phyloP scores from a whole-genome alignment of 176 grass and related monocot genomes.

The Urochloa ruziziensis region DNA sequence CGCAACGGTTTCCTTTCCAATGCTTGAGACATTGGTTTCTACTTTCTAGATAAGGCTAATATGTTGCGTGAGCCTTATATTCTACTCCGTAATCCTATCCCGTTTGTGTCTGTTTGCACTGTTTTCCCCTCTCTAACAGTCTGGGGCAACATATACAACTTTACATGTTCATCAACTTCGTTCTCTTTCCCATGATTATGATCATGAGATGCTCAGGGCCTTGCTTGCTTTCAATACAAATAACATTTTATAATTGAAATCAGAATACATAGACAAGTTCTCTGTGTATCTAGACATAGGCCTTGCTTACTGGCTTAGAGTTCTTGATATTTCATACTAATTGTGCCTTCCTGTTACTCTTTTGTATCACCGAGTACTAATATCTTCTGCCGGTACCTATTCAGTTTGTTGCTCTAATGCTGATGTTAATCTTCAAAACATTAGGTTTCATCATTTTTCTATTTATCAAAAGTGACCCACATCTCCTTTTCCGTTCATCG shows the following conservation, averaged over 20 bases:
- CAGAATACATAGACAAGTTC: neutral
- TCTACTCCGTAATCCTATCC: neutral
- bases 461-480: neutral
- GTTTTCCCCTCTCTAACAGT: too few relatives aligned
- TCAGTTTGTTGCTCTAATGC: conserved; percentile 7
- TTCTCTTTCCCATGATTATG: neutral
- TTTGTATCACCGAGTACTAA: neutral
- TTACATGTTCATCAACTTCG: neutral
- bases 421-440: neutral
- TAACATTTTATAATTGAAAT: neutral
- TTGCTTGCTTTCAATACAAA: neutral
- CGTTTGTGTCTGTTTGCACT: neutral
- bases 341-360: neutral
- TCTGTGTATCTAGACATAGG: neutral
- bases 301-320: too few relatives aligned
- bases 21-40: conserved; percentile 1
- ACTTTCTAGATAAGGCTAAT: neutral
- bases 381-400: neutral
- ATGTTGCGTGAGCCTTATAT: neutral
- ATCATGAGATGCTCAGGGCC: neutral
- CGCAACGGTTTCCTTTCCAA: neutral
- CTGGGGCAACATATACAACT: too few relatives aligned
- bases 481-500: neutral
- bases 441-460: neutral
- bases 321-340: neutral